Evolutionary conservation across 1,284 basidiomycete species (phyloP).

Genomic region (Chondrostereum purpureum): DNA sequence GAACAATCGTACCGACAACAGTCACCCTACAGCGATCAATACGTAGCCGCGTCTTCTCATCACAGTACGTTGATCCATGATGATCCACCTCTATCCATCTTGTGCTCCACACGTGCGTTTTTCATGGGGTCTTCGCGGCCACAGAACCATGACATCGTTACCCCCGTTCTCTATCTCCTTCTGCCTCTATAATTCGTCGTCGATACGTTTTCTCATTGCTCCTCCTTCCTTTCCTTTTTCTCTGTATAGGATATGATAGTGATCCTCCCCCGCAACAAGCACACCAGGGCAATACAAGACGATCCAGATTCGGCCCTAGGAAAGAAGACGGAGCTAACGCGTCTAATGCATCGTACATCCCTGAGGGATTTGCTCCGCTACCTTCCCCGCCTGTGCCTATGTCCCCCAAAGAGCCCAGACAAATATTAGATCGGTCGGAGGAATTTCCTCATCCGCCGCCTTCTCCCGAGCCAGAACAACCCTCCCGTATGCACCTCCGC

Average conservation of each 20-base stretch:
- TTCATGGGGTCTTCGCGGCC: background rate
- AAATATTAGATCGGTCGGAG: background rate
- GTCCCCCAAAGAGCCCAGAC: background rate
- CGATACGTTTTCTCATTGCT: background rate
- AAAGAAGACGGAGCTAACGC: background rate
- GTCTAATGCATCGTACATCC: background rate
- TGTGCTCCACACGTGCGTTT: background rate
- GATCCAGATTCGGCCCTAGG: background rate
- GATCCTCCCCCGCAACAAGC: background rate
- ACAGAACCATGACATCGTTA: background rate
- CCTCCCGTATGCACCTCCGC: background rate
- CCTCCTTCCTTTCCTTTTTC: background rate
- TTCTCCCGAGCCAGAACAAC: background rate
- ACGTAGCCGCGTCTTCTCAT: background rate
- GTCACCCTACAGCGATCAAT: background rate
- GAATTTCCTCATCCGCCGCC: background rate
- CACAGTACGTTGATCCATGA: slow-evolving; percentile 3
- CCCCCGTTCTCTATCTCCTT: background rate
- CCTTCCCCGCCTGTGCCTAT: background rate
- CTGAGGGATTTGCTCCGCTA: background rate
- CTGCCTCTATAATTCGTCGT: background rate
- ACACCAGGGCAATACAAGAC: background rate
- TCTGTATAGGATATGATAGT: background rate
- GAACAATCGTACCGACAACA: background rate
- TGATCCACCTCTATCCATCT: background rate